Evolutionary conservation across 2,329 filamentous ascomycete species (phyloP).

Genomic region (Elsinoe ampelina): DNA sequence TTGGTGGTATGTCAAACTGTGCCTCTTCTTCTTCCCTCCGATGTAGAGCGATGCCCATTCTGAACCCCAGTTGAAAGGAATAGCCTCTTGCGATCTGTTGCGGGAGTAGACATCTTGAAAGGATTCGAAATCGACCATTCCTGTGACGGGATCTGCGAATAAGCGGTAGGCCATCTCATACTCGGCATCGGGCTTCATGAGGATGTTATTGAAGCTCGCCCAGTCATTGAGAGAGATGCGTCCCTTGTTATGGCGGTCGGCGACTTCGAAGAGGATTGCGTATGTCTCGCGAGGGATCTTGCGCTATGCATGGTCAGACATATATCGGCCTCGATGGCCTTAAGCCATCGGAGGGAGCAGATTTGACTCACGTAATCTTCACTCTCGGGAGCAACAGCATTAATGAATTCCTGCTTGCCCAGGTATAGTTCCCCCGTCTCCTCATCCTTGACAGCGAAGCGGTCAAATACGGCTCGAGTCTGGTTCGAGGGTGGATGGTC

Average conservation of each 20-base stretch:
- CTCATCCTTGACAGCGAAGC: constrained; percentile 66
- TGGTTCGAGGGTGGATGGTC: constrained; percentile 60
- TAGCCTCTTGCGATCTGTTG: constrained; percentile 74
- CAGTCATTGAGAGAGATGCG: constrained; percentile 76
- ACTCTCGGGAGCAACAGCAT: constrained; percentile 73
- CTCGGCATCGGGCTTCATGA: constrained; percentile 90
- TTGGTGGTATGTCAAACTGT: constrained; percentile 88
- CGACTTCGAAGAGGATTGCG: constrained; percentile 82
- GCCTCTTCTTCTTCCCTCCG: constrained; percentile 75
- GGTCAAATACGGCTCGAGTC: constrained; percentile 65
- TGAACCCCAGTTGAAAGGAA: constrained; percentile 95
- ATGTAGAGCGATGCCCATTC: constrained; percentile 95
- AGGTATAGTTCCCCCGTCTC: constrained; percentile 70
- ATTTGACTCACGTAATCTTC: constrained; percentile 68
- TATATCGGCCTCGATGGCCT: constrained; percentile 10
- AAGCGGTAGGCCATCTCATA: constrained; percentile 98
- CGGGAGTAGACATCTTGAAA: constrained; percentile 77
- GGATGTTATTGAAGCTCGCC: constrained; percentile 86
- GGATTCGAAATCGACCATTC: constrained; percentile 79
- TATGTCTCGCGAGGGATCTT: constrained; percentile 98
- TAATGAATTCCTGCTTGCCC: constrained; percentile 76
- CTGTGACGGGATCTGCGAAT: constrained; percentile 78
- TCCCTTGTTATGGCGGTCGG: constrained; percentile 67
- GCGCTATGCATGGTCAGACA: constrained; percentile 49
- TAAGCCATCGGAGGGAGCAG: neutral